Evolutionary conservation across 192 early-diverging fungal species (phyloP).

Genomic region (Coemansia sp.): DNA sequence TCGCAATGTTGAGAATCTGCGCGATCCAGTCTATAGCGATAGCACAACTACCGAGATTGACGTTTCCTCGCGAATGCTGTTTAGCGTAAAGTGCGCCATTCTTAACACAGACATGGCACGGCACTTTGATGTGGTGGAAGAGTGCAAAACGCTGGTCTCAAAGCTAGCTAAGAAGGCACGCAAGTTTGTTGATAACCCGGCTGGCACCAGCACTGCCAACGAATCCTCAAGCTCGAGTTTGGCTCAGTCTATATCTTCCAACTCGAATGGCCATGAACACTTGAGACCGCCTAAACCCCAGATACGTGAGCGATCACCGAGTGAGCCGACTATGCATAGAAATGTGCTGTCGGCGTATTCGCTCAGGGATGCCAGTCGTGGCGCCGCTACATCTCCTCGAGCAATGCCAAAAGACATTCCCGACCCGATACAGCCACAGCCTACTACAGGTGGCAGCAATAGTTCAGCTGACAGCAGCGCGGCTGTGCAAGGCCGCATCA

Average conservation of each 20-base stretch:
- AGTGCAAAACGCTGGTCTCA: slow-evolving; percentile 50
- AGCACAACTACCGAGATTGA: slow-evolving; percentile 49
- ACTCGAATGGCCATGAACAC: not conserved
- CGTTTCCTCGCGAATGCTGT: slow-evolving; percentile 46
- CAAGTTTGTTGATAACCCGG: slow-evolving; percentile 15
- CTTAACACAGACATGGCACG: slow-evolving; percentile 89
- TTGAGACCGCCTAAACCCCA: not conserved
- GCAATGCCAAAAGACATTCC: not conserved
- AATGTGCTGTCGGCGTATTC: slow-evolving; percentile 12
- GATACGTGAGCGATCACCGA: slow-evolving; percentile 26
- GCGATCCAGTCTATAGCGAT: slow-evolving; percentile 51
- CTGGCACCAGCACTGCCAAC: not conserved
- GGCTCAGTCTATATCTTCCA: not conserved
- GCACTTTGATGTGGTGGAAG: slow-evolving; percentile 70
- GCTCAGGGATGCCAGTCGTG: not conserved
- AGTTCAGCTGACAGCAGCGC: not conserved
- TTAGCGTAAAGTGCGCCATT: slow-evolving; percentile 60
- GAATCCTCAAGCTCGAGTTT: not conserved
- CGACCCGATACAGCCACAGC: not conserved
- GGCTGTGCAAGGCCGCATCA: slow-evolving; percentile 6
- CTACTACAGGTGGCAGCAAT: not conserved
- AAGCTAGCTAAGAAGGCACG: slow-evolving; percentile 45
- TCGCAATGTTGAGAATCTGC: slow-evolving; percentile 54
- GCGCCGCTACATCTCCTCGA: not conserved
- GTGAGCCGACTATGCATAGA: slow-evolving; percentile 26